Evolutionary conservation across 257 asterid genomes (phyloP), one percentile per base, ranked within the genome.

Genomic region (Nemophila menziesii): DNA sequence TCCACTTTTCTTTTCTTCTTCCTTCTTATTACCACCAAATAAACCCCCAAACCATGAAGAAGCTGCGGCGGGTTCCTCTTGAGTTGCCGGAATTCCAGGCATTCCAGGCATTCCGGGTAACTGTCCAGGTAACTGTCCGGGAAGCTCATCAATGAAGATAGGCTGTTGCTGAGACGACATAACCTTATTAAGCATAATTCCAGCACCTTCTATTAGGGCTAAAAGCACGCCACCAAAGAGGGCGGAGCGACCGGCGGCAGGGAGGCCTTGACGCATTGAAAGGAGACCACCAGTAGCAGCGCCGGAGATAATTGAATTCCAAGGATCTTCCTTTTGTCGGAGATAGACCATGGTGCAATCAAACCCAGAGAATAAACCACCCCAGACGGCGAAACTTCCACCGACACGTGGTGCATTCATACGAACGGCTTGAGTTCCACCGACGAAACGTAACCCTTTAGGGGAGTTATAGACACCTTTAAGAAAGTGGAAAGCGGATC

Each of bases 391-490:
- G 16, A 68, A 68, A 16, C 65, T 56, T 20, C 62, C 73, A 5
- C 62, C 68, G 5, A 57, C 49, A 13, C 65, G 44, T 0, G 64
- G 68, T 3, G 73, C 62, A 39, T 66, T 66, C 73, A 66, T 66
- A 0, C 62, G 61, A 22, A 60, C 65, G 24, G 62, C 61, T 27
- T 66, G 73, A 5, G 69, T 15, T 39, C 54, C 73, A 29, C 40
- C 64, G 33, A 63, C 5, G 10, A 63, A n/a, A 21, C 71, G 75
- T 20, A 48, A 39, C 9, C 75, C 75, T 29, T 44, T 58, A 6
- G 75, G 68, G 1, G 68, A 68, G 29, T 58, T 58, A 58, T 68
- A 63, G 43, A 47, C 9, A 20, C 75, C 75, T 52, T 63, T 68
- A 15, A 63, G 16, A 34, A 63, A 68, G 39, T 68, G 71, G 43